Base-by-base conservation (phyloP, 1,139 yeast genomes). In the Nakaseomyces uthaithaninus region DNA sequence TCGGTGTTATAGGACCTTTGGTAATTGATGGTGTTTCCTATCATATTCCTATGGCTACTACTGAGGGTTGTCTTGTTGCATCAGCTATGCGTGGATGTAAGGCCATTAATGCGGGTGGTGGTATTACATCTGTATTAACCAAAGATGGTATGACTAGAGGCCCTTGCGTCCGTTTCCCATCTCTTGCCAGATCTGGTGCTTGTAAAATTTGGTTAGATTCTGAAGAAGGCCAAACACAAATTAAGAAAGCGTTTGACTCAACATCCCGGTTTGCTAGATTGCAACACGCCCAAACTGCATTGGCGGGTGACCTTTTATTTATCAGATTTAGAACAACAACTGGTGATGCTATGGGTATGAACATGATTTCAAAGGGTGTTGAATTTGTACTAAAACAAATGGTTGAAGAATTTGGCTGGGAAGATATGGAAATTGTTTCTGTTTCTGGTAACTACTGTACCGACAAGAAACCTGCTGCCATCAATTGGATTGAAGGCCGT, bases 301-400 rank as follows among this genome's bases (percentile, higher is more conserved):
- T 91, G 62, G 98, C 98, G n/a, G 98, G 99, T 31, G 83, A 84
- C 40, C 69, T 83, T 50, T 69, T 93, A 54, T 91, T 75, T 59
- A 81, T 93, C 54, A 78, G 98, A 56, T 91, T 91, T 70, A 78
- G 89, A 60, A 91, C 99, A 20, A 87, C 95, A 33, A 91, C 99
- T 26, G 99, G 99, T 64, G 99, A 91, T 69, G 98, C 98, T 15
- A 91, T 91, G 99, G 99, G 98, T 51, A 91, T 91, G 99, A 91
- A 91, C 62, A 93, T 91, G 99, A 93, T 91, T 50, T 91, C 98
- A 24, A 91, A 91, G 66, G 99, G 98, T 63, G 96, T 86, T 40
- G 99, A 93, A 63, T 72, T 70, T 61, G 76, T 95, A 2, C 74
- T 91, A 58, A 78, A 79, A 51, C 77, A 73, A 60, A 87, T 91